phyloP scores from a whole-genome alignment of 2,329 filamentous ascomycete genomes.

The Clonostachys sp. region DNA sequence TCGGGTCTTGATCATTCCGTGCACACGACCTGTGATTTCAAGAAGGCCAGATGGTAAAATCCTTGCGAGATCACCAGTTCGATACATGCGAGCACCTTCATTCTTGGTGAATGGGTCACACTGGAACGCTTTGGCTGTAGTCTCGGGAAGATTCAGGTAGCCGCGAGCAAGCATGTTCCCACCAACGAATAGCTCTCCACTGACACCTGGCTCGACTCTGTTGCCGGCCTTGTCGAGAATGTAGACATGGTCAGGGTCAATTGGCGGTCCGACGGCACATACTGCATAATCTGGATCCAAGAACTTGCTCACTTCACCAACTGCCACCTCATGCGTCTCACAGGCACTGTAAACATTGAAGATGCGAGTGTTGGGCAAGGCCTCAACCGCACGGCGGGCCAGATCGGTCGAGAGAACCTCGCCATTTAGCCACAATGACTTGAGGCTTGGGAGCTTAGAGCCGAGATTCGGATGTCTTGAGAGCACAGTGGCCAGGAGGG shows the following conservation, averaged over 20 bases:
- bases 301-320: slow-evolving; percentile 68
- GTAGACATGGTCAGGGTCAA: slow-evolving; percentile 66
- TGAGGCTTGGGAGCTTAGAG: slow-evolving; percentile 58
- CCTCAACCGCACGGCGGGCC: slow-evolving; percentile 61
- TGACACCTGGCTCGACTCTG: slow-evolving; percentile 54
- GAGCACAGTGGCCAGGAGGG: slow-evolving; percentile 69
- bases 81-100: slow-evolving; percentile 65
- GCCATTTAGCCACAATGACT: slow-evolving; percentile 75
- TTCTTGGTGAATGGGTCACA: slow-evolving; percentile 58
- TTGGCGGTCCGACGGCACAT: slow-evolving; percentile 68
- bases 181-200: slow-evolving; percentile 72
- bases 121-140: slow-evolving; percentile 68
- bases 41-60: slow-evolving; percentile 63
- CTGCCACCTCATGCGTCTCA: slow-evolving; percentile 77
- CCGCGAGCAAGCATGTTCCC: slow-evolving; percentile 70
- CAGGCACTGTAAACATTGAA: slow-evolving; percentile 81
- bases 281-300: slow-evolving; percentile 58
- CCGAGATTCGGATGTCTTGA: slow-evolving; percentile 64
- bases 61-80: slow-evolving; percentile 67
- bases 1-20: slow-evolving; percentile 76
- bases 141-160: slow-evolving; percentile 77
- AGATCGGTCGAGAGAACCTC: slow-evolving; percentile 79
- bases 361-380: slow-evolving; percentile 63
- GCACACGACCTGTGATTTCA: slow-evolving; percentile 72
- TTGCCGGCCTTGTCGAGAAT: slow-evolving; percentile 67